phyloP scores from a whole-genome alignment of 257 asterid genomes.

The Nicotiana noctiflora region DNA sequence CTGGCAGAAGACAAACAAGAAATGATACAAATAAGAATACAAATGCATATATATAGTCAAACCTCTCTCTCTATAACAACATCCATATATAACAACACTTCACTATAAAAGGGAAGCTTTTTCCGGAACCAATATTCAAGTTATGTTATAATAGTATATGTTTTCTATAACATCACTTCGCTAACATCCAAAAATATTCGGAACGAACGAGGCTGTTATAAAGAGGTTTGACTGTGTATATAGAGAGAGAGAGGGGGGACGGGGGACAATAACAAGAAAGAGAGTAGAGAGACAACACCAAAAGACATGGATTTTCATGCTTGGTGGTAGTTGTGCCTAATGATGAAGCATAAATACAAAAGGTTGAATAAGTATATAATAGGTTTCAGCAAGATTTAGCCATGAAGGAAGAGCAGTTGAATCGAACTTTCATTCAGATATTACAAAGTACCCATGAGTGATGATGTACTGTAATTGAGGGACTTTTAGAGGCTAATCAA shows the following conservation, averaged over 20 bases:
- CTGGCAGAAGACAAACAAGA: background rate
- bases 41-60: too few species aligned
- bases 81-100: too few species aligned
- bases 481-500: background rate
- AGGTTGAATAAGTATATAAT: background rate
- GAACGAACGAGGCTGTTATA: too few species aligned
- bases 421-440: background rate
- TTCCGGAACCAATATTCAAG: too few species aligned
- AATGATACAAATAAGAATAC: background rate
- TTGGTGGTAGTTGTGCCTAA: background rate
- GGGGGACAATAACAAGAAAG: background rate
- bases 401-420: background rate
- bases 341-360: background rate
- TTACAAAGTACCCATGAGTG: background rate
- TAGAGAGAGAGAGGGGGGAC: too few species aligned
- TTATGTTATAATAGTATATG: too few species aligned
- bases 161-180: too few species aligned
- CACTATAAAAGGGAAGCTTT: too few species aligned
- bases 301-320: background rate
- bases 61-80: too few species aligned
- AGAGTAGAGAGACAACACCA: background rate
- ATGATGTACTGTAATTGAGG: background rate
- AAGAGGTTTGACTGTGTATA: too few species aligned
- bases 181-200: too few species aligned
- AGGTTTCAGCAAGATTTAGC: background rate